Conservation (phyloP, 768 basidiomycete species). For the Neoboletus subvelutipes region DNA sequence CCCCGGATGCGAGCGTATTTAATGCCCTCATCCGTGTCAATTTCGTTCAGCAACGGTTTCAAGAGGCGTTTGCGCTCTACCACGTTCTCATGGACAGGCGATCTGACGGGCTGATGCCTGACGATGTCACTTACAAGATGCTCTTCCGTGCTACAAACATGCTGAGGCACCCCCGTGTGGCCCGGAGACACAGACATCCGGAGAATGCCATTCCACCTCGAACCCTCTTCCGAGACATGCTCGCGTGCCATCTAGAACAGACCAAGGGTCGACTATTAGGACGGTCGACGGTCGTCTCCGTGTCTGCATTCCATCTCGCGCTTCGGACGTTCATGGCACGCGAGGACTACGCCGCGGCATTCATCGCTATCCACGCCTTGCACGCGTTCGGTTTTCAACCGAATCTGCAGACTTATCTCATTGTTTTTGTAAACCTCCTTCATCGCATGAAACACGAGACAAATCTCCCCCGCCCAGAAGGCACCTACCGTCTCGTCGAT, state of each 20-base stretch:
- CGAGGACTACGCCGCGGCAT: conserved; percentile 50
- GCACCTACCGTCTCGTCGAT: conserved; percentile 23
- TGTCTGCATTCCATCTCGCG: conserved; percentile 40
- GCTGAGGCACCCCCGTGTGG: conserved; percentile 18
- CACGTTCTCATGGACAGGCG: conserved; percentile 36
- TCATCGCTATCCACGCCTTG: conserved; percentile 38
- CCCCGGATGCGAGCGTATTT: conserved; percentile 43
- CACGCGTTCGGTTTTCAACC: conserved; percentile 29
- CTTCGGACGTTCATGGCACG: conserved; percentile 44
- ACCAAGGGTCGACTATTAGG: conserved; percentile 18
- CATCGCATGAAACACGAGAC: conserved; percentile 28
- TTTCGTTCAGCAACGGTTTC: conserved; percentile 30
- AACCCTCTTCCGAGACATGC: conserved; percentile 46
- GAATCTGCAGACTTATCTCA: conserved; percentile 39
- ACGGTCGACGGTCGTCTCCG: conserved; percentile 30
- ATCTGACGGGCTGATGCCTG: conserved; percentile 31
- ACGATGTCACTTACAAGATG: conserved; percentile 46
- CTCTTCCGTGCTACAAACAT: conserved; percentile 38
- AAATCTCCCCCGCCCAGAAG: not conserved
- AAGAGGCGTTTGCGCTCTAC: conserved; percentile 46
- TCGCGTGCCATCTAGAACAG: conserved; percentile 33
- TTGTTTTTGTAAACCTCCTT: conserved; percentile 41
- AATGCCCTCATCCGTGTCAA: conserved; percentile 48
- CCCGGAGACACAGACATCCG: conserved; percentile 23
- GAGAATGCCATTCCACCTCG: conserved; percentile 37